phyloP scores from a whole-genome alignment of 192 early-diverging fungal species.

The Backusella mclennaniae region DNA sequence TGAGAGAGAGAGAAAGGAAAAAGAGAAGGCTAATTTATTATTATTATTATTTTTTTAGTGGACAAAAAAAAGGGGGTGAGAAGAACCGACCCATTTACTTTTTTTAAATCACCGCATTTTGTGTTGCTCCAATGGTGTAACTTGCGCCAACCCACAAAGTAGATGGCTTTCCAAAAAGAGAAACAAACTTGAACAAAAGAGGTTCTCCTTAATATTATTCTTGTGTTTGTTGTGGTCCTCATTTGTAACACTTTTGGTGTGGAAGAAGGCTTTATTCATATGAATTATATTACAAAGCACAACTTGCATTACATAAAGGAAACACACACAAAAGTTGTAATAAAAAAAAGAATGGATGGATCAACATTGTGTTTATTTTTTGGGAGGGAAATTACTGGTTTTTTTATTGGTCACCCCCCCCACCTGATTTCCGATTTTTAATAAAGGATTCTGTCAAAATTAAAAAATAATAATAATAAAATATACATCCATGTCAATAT shows the following conservation, averaged over 20 bases:
- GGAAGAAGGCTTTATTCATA: too few species aligned
- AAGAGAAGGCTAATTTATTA: neutral
- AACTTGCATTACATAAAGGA: too few species aligned
- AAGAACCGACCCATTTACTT: neutral
- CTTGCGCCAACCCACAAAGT: neutral
- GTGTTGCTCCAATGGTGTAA: neutral
- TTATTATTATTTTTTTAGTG: neutral
- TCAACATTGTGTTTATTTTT: too few species aligned
- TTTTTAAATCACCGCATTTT: neutral
- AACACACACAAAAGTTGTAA: too few species aligned
- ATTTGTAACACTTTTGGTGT: neutral
- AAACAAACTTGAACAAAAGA: neutral
- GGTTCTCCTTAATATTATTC: neutral
- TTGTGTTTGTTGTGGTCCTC: neutral
- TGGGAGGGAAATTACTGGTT: too few species aligned
- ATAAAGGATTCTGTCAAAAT: too few species aligned
- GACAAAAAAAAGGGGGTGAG: neutral
- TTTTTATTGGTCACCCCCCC: too few species aligned
- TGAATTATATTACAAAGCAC: too few species aligned
- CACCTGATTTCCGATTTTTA: too few species aligned
- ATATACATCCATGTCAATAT: too few species aligned
- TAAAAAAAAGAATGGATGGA: too few species aligned
- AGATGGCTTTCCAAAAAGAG: neutral
- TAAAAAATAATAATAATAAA: too few species aligned
- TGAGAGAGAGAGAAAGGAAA: neutral